These are phyloP conservation scores for Coemansia pectinata DNA, from an alignment of 192 early-diverging fungal species.

Conservation along the genomic window DNA sequence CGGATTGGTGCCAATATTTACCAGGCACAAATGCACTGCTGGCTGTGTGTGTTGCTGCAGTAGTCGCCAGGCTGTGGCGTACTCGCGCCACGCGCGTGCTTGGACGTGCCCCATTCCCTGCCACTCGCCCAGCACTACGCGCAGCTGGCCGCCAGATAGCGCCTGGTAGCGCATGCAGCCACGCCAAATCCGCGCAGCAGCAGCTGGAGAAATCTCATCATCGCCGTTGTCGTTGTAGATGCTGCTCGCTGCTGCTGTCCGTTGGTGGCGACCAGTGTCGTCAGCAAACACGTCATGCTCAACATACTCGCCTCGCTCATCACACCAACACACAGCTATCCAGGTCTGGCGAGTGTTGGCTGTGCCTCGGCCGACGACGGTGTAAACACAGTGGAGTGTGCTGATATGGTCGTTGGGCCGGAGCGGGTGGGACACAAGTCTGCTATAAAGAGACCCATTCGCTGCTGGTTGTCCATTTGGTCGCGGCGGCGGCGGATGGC, in stretches of 20 bases:
- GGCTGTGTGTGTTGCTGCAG: background rate
- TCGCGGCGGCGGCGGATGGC: background rate
- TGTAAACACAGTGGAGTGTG: constrained; percentile 49
- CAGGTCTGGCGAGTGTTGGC: constrained; percentile 6
- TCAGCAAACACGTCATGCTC: constrained; percentile 38
- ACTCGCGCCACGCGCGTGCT: constrained; percentile 28
- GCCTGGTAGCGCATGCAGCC: constrained; percentile 40
- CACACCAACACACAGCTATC: constrained; percentile 52
- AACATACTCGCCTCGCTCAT: constrained; percentile 55
- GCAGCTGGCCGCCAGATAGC: constrained; percentile 32
- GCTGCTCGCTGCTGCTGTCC: background rate
- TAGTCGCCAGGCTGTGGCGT: constrained; percentile 13
- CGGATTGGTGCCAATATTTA: constrained; percentile 29
- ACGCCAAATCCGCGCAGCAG: constrained; percentile 34
- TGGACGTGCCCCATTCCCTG: constrained; percentile 30
- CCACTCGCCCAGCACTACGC: constrained; percentile 45
- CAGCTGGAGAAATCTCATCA: constrained; percentile 4
- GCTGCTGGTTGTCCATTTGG: background rate
- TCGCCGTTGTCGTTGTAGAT: background rate
- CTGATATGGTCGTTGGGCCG: constrained; percentile 22
- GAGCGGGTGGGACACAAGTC: constrained; percentile 34
- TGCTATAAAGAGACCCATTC: background rate
- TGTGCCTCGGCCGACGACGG: background rate
- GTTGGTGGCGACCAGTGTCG: background rate
- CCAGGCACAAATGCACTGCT: constrained; percentile 12